Evolutionary conservation across 1,284 basidiomycete genomes (phyloP).

Genomic region (Apiotrichum gracile): DNA sequence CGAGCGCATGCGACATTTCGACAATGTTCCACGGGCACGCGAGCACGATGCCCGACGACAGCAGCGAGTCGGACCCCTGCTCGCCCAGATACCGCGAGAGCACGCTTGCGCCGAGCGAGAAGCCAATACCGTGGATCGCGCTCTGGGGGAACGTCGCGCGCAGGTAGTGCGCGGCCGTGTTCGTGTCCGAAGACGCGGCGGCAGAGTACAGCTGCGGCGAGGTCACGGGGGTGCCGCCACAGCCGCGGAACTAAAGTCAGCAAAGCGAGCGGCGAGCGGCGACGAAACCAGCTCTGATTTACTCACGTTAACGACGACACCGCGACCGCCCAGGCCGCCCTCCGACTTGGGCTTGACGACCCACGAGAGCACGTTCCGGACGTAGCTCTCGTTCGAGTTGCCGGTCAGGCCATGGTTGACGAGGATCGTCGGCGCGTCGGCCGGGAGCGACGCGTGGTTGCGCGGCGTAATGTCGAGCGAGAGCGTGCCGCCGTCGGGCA

Average conservation of each 20-base stretch:
- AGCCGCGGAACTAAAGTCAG: constrained; percentile 64
- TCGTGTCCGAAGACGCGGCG: constrained; percentile 73
- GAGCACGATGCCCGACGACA: constrained; percentile 69
- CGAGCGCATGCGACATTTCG: constrained; percentile 49
- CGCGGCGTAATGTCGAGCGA: constrained; percentile 49
- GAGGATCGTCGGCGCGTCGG: constrained; percentile 72
- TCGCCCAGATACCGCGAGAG: constrained; percentile 87
- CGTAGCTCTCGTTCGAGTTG: constrained; percentile 83
- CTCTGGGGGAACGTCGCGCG: constrained; percentile 68
- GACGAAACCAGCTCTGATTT: too few relatives aligned
- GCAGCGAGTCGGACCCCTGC: constrained; percentile 68
- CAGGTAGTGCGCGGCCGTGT: constrained; percentile 73
- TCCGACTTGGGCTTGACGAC: constrained; percentile 58
- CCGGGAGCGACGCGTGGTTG: constrained; percentile 52
- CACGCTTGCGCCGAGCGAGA: constrained; percentile 90
- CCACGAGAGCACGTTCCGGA: constrained; percentile 68
- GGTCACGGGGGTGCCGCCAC: constrained; percentile 73
- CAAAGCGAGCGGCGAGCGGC: too few relatives aligned
- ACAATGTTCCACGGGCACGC: constrained; percentile 56
- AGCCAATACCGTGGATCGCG: constrained; percentile 78
- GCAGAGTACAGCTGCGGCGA: constrained; percentile 74
- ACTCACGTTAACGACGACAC: constrained; percentile 68
- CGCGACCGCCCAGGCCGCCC: constrained; percentile 80
- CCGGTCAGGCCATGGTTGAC: constrained; percentile 77
- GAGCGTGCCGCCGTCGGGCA: constrained; percentile 66